phyloP scores from a whole-genome alignment of 306 rosid species.

The Vicia villosa region DNA sequence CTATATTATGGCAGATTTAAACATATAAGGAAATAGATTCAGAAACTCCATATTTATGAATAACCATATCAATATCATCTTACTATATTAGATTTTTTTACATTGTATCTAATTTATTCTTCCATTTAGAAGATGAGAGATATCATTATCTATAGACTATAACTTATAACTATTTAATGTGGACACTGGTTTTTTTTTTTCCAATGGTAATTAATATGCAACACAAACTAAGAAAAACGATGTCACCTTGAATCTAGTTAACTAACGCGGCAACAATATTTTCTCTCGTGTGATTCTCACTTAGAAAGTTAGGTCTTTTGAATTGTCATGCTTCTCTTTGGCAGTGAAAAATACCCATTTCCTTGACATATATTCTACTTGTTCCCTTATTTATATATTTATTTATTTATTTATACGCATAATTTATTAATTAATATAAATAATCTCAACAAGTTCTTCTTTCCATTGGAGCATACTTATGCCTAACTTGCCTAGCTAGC shows the following conservation, averaged over 20 bases:
- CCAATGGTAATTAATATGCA: not conserved
- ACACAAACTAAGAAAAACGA: conserved; percentile 15
- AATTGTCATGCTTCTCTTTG: conserved; percentile 38
- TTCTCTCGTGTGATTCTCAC: conserved; percentile 36
- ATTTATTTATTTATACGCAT: not conserved
- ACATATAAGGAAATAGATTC: too few species aligned
- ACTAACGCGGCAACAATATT: conserved; percentile 34
- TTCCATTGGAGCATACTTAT: not conserved
- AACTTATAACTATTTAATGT: too few species aligned
- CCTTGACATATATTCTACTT: not conserved
- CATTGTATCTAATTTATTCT: too few species aligned
- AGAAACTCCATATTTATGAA: too few species aligned
- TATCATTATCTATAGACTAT: too few species aligned
- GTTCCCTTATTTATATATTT: not conserved
- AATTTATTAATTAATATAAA: not conserved
- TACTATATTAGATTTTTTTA: too few species aligned
- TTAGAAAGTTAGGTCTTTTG: conserved; percentile 48
- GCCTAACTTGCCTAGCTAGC: conserved; percentile 39
- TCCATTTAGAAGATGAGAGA: too few species aligned
- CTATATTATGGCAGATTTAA: too few species aligned
- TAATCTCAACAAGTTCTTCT: conserved; percentile 3
- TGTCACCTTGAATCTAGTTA: conserved; percentile 37
- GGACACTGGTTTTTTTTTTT: too few species aligned
- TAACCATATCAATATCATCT: too few species aligned
- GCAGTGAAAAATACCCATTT: conserved; percentile 36